A percentile compares a stretch with the other conserved stretches of the same genome.
Conservation (phyloP, 106 monocot genomes). For the Dioscorea zingiberensis region DNA sequence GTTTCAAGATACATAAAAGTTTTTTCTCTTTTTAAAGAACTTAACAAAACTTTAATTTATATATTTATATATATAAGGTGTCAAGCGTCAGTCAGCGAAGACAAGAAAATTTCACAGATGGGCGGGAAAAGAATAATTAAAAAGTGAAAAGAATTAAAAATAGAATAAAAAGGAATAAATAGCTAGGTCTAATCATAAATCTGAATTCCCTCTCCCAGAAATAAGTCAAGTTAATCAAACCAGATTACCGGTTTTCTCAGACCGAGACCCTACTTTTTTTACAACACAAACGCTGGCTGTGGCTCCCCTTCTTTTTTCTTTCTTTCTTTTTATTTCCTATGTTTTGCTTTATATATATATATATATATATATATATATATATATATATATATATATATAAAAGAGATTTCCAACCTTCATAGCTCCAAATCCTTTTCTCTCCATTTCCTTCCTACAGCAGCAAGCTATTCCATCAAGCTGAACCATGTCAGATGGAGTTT, state of each 20-base stretch:
- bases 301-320: too few species aligned
- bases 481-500: constrained; percentile 29
- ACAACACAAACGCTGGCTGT: too few species aligned
- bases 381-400: background rate
- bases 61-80: too few species aligned
- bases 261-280: background rate
- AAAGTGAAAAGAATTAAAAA: constrained; percentile 4
- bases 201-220: background rate
- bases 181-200: background rate
- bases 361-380: too few species aligned
- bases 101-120: too few species aligned
- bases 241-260: background rate
- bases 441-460: background rate
- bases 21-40: too few species aligned
- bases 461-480: background rate
- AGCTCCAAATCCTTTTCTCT: background rate
- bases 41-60: too few species aligned
- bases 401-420: background rate
- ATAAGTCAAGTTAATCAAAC: background rate
- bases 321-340: too few species aligned
- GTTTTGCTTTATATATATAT: too few species aligned
- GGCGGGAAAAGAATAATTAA: too few species aligned
- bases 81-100: too few species aligned
- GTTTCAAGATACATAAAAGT: too few species aligned
- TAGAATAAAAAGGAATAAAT: background rate